Conservation (phyloP, 164 flowering plant species). For the Protea cynaroides region DNA sequence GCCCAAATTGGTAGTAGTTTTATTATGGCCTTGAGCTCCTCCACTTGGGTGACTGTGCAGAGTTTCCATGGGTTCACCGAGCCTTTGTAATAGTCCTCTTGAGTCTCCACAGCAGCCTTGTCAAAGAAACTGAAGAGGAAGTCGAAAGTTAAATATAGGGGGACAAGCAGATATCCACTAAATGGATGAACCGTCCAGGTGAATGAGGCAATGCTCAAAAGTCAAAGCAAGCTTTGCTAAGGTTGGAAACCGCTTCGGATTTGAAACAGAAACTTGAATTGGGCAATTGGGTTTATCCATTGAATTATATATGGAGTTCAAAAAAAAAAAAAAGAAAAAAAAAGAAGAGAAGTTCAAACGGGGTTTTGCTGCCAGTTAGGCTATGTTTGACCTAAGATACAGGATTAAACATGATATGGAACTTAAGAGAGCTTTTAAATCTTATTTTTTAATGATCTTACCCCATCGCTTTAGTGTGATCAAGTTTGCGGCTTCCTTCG, state of each 20-base stretch:
- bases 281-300: too few species aligned
- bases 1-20: slow-evolving; percentile 65
- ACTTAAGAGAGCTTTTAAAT: background rate
- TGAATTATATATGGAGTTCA: too few species aligned
- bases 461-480: slow-evolving; percentile 36
- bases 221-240: too few species aligned
- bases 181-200: too few species aligned
- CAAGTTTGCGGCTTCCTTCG: slow-evolving; percentile 44
- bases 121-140: slow-evolving; percentile 31
- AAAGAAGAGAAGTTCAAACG: too few species aligned
- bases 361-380: too few species aligned
- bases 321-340: too few species aligned
- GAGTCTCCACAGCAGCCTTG: slow-evolving; percentile 35
- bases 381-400: too few species aligned
- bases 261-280: too few species aligned
- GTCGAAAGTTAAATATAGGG: background rate
- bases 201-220: too few species aligned
- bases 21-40: slow-evolving; percentile 36
- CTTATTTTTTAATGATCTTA: slow-evolving; percentile 5
- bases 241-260: too few species aligned
- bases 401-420: background rate
- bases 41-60: slow-evolving; percentile 41
- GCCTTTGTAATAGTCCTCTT: slow-evolving; percentile 21
- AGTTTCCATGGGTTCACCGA: slow-evolving; percentile 29
- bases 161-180: too few species aligned